Percentiles rank a stretch among this genome's conserved stretches.
Conservation (phyloP, 2,329 filamentous ascomycete species). For the Rhynchosporium graminicola region DNA sequence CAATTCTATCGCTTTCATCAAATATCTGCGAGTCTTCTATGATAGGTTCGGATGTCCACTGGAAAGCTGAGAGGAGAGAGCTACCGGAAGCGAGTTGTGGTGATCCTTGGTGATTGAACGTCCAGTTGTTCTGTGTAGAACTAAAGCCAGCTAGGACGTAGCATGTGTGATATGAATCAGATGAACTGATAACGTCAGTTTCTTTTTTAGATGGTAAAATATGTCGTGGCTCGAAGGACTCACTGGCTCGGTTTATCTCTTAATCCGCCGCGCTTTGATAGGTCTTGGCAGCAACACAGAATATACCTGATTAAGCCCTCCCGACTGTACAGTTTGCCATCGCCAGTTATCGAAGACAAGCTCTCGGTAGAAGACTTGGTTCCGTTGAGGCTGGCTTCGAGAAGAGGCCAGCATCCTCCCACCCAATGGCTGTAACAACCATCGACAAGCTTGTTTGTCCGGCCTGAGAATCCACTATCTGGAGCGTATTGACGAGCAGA, state of each 20-base stretch:
- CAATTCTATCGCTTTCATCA: slow-evolving; percentile 69
- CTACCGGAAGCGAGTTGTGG: slow-evolving; percentile 42
- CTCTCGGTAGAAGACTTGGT: slow-evolving; percentile 4
- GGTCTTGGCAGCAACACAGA: slow-evolving; percentile 81
- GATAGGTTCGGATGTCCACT: slow-evolving; percentile 45
- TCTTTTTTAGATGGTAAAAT: neutral
- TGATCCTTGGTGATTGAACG: slow-evolving; percentile 41
- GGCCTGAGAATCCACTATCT: slow-evolving; percentile 89
- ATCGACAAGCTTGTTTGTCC: slow-evolving; percentile 97
- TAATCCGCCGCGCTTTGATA: slow-evolving; percentile 71
- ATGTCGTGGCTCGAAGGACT: slow-evolving; percentile 42
- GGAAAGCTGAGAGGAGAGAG: slow-evolving; percentile 40
- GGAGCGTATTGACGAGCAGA: slow-evolving; percentile 86
- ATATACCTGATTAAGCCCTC: slow-evolving; percentile 89
- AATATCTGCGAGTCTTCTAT: slow-evolving; percentile 62
- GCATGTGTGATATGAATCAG: slow-evolving; percentile 90
- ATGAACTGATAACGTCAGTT: slow-evolving; percentile 51
- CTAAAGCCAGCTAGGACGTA: slow-evolving; percentile 88
- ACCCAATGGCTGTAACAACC: slow-evolving; percentile 99
- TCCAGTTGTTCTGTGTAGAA: slow-evolving; percentile 72
- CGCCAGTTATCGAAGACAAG: slow-evolving; percentile 23
- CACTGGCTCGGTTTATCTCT: slow-evolving; percentile 92
- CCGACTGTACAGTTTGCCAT: slow-evolving; percentile 69
- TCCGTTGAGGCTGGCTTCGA: slow-evolving; percentile 74
- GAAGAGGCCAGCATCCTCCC: slow-evolving; percentile 87